Conservation (phyloP, 2,329 filamentous ascomycete species). For the Phyllosticta capitalensis region DNA sequence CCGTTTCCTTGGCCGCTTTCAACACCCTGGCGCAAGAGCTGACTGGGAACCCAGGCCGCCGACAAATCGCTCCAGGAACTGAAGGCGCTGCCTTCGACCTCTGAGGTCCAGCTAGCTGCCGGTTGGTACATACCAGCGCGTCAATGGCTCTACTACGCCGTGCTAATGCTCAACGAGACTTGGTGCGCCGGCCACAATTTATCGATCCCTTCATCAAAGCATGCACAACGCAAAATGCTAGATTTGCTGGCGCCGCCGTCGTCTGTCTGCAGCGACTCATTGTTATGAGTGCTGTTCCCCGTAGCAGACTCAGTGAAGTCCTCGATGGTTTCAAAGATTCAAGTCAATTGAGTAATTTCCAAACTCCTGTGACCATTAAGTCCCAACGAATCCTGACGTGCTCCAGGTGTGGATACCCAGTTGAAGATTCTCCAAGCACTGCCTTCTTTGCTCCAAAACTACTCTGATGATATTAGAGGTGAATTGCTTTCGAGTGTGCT, state of each 20-base stretch:
- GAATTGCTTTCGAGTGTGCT: constrained; percentile 72
- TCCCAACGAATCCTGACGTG: not conserved
- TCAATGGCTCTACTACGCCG: not conserved
- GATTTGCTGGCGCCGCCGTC: constrained; percentile 79
- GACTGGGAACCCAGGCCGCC: constrained; percentile 54
- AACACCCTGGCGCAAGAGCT: constrained; percentile 1
- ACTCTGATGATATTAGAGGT: constrained; percentile 69
- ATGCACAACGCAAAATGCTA: constrained; percentile 80
- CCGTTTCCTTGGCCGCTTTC: not conserved
- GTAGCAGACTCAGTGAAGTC: constrained; percentile 71
- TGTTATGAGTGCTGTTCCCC: constrained; percentile 68
- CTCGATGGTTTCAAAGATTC: constrained; percentile 82
- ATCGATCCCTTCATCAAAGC: constrained; percentile 90
- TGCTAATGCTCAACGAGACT: constrained; percentile 49
- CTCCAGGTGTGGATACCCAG: constrained; percentile 68
- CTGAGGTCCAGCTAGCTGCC: constrained; percentile 65
- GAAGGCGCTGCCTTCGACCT: constrained; percentile 62
- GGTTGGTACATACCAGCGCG: constrained; percentile 37
- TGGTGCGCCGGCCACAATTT: constrained; percentile 72
- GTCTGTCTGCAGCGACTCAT: constrained; percentile 84
- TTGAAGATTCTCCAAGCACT: constrained; percentile 91
- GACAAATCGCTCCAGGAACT: constrained; percentile 90
- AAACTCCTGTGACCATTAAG: not conserved
- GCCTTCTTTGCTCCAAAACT: constrained; percentile 83
- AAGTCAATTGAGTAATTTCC: constrained; percentile 53